Base-by-base conservation (phyloP, 352 stramenopile genomes). In the Phytophthora rubi region DNA sequence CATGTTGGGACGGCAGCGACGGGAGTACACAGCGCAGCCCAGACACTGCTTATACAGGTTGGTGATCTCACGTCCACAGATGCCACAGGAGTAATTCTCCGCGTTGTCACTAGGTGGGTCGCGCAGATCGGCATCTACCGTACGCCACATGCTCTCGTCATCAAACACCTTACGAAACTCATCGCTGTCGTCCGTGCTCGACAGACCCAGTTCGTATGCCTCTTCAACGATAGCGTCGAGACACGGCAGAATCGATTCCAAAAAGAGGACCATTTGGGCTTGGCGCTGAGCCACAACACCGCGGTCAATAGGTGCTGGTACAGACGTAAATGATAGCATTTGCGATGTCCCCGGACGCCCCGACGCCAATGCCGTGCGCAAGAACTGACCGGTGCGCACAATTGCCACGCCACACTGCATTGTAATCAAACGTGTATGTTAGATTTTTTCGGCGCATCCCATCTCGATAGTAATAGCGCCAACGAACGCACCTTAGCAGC, bases 11-110 rank as follows among this genome's bases (percentile, higher is more conserved):
- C 79, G 76, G 48, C 80, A 75, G 21, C 77, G 70, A 35, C 77
- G 84, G 30, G 81, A 76, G 65, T 92, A 91, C 18, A 92, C 76
- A 1, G 84, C 80, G 57, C 88, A 95, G 37, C 88, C 88, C 3
- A 95, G 73, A 33, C 88, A 95, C 65, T 94, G 86, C 71, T 95
- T 94, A 77, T 93, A 94, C 54, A 90, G 78, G 69, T 95, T 95
- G 23, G 83, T 85, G n/a, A 95, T 85, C 68, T 95, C 88, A 1
- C 86, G 79, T 0, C 73, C 71, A 66, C 85, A 93, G 55, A 94
- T 85, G 18, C 80, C 80, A 48, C 86, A 94, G 48, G 64, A 68
- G 64, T 92, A 94, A 45, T 80, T 77, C 8, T 88, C 83, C 7
- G 60, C 62, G 12, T 63, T 73, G 51, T 79, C 68, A 9, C 32